phyloP scores from a whole-genome alignment of 2,329 filamentous ascomycete species.

The Berkeleyomyces basicola region DNA sequence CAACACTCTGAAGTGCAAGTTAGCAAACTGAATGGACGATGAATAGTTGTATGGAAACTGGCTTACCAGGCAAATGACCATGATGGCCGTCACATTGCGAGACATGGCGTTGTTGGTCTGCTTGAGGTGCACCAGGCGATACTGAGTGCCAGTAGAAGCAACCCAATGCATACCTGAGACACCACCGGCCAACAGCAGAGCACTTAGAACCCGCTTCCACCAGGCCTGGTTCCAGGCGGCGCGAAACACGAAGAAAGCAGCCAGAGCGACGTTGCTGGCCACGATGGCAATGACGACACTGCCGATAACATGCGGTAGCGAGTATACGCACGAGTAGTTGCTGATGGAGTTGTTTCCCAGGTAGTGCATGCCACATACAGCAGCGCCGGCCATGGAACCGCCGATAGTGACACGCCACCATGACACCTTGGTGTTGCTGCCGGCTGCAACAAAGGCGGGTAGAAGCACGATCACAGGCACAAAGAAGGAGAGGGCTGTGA shows the following conservation, averaged over 20 bases:
- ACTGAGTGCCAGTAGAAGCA: conserved; percentile 53
- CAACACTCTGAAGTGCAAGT: conserved; percentile 32
- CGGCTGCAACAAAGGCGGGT: conserved; percentile 54
- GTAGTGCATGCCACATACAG: conserved; percentile 78
- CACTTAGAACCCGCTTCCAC: conserved; percentile 56
- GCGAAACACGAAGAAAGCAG: conserved; percentile 62
- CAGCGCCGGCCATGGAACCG: conserved; percentile 53
- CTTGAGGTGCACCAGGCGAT: conserved; percentile 37
- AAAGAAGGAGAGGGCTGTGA: conserved; percentile 64
- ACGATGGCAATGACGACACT: conserved; percentile 56
- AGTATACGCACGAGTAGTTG: conserved; percentile 56
- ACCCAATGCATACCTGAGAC: conserved; percentile 85
- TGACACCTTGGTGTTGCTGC: conserved; percentile 38
- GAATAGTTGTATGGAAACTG: not conserved
- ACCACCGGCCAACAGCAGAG: conserved; percentile 50
- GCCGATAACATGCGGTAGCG: conserved; percentile 42
- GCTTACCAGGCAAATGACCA: conserved; percentile 54
- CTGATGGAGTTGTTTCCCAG: conserved; percentile 67
- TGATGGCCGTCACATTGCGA: conserved; percentile 50
- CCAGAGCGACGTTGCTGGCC: conserved; percentile 52
- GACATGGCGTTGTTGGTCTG: conserved; percentile 28
- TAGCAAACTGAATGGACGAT: not conserved
- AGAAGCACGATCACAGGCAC: conserved; percentile 61
- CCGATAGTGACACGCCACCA: conserved; percentile 43
- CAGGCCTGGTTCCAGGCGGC: conserved; percentile 62